Base-by-base conservation (phyloP, 176 grass and related monocot genomes). In the Oryza glumipatula region DNA sequence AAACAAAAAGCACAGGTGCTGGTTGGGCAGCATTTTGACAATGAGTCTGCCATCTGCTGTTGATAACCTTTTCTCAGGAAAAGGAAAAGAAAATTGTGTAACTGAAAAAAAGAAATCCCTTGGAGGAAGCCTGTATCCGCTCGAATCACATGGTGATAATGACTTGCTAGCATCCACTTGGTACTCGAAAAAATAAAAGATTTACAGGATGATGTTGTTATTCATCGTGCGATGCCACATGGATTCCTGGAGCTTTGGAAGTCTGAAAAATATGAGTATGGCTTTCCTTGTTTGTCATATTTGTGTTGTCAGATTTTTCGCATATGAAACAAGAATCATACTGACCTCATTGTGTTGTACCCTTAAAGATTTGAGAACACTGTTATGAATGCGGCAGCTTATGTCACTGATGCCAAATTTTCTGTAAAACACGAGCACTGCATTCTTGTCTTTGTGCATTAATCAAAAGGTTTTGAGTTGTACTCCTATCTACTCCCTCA, bases 11-110 rank as follows among this genome's bases (percentile, higher is more conserved):
- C 87, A 86, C 97, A 7, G 93, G 93, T 82, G 89, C 97, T 63
- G 97, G 97, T 80, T 99, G 97, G 97, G 97, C 97, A 12, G 94
- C 94, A 84, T 99, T 99, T 92, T 99, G 84, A 99, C 26, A 68
- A 71, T 38, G 24, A 70, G 73, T 68, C 8, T 47, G 30, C 21
- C 32, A 24, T 76, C 41, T 76, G 61, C 32, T 78, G 43, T 43
- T 83, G 79, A 76, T 72, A 71, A 76, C 68, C 71, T 80, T 86
- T 87, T 43, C 22, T 66, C 51, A 65, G 47, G 19, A 78, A 74
- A 77, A 83, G 67, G 39, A 84, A 44, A 70, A 36, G 76, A 66
- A 79, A 74, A 76, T 76, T 76, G 77, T 63, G 82, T 85, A 76
- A 70, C 64, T 81, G 60, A 84, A 86, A 23, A 83, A 71, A 65